These are phyloP conservation scores for Psophocarpus tetragonolobus DNA, from an alignment of 306 rosid species.

Conservation along the genomic window DNA sequence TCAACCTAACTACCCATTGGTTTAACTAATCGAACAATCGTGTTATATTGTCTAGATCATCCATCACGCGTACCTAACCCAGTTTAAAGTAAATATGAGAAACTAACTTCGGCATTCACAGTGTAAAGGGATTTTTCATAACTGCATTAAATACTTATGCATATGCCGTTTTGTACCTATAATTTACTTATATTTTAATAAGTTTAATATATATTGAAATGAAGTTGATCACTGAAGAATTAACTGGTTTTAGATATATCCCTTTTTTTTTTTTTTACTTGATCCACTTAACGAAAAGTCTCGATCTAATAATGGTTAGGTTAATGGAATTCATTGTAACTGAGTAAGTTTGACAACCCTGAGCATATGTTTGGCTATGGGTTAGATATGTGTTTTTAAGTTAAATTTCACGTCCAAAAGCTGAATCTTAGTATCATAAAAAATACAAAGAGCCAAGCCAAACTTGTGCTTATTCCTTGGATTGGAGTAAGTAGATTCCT, in stretches of 20 bases:
- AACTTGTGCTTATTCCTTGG: not conserved
- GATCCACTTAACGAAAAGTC: not conserved
- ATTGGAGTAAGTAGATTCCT: not conserved
- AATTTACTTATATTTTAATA: not conserved
- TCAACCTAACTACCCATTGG: not conserved
- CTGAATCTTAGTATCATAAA: no score
- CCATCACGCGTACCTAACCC: not conserved
- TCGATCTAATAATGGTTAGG: not conserved
- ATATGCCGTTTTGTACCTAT: not conserved
- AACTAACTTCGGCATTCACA: no score
- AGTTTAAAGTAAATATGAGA: no score
- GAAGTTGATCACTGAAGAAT: not conserved
- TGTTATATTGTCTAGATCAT: not conserved
- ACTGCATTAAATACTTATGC: not conserved
- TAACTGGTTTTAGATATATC: not conserved
- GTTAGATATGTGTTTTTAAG: not conserved
- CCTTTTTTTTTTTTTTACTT: not conserved
- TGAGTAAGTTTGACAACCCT: not conserved
- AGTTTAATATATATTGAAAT: not conserved
- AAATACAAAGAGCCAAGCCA: no score
- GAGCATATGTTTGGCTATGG: not conserved
- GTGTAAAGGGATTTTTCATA: no score
- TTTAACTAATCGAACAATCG: not conserved
- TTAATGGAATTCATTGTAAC: not conserved
- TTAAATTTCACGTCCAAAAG: not conserved